Base-by-base conservation (phyloP, 768 basidiomycete genomes). In the Hortiboletus campestris region DNA sequence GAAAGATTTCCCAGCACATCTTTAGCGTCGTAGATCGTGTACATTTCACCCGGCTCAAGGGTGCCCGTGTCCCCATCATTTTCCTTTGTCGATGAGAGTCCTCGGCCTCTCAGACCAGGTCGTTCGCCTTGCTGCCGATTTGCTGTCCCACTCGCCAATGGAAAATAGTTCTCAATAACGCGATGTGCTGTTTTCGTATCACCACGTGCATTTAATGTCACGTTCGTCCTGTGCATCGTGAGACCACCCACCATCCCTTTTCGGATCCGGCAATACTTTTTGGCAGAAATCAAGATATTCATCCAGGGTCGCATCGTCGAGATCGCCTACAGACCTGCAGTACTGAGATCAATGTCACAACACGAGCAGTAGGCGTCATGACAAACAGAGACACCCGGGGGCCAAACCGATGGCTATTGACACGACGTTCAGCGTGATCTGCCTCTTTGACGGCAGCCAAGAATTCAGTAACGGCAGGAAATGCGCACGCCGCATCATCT, bases 251-350 rank as follows among this genome's bases (percentile, higher is more conserved):
- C 73, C 71, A 34, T 61, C 58, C 34, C 43, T 61, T 47, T 61
- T 68, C 49, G 63, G 54, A 31, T 71, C 72, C 10, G 78, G 52
- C 57, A 91, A 63, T 25, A 81, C 82, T 31, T 68, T 72, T 64
- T 84, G 78, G 65, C 87, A 88, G 60, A 91, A 89, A 22, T 68
- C 70, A 39, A 91, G 69, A 65, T 89, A 91, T 29, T 76, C 76
- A 60, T 91, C 89, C 49, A 89, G 67, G 64, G 75, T 75, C 31
- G 66, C 67, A 22, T 77, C 79, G 53, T 75, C 74, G 56, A 85
- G 69, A 59, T 85, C 79, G 12, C 78, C 78, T 49, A 80, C 77
- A 20, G 78, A 70, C 71, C 89, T 91, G 34, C 54, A 53, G 17
- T 12, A 19, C 38, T 43, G 40, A 51, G 36, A 52, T 63, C 44